Conservation (phyloP, 2,329 filamentous ascomycete species). For the Leptographium lundbergii region DNA sequence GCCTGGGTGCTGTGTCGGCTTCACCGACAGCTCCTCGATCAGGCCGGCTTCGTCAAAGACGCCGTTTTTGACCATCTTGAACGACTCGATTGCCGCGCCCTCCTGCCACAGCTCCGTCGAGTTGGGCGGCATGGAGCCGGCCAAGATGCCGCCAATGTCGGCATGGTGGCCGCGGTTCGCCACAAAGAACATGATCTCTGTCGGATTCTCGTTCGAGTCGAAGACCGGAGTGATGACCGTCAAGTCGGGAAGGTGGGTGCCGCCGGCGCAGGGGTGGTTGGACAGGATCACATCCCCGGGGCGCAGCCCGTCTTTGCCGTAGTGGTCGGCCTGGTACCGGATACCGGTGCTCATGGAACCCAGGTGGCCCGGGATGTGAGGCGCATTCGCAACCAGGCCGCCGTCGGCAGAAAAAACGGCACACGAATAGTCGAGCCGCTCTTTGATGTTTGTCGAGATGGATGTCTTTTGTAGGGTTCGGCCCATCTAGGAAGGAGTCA, state of each 20-base stretch:
- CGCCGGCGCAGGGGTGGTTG: conserved; percentile 73
- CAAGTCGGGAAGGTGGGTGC: conserved; percentile 76
- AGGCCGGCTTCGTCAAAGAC: conserved; percentile 60
- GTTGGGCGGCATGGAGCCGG: conserved; percentile 44
- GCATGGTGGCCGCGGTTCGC: conserved; percentile 70
- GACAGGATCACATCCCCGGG: conserved; percentile 66
- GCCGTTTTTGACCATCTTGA: conserved; percentile 54
- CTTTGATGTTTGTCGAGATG: conserved; percentile 71
- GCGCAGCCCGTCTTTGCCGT: conserved; percentile 45
- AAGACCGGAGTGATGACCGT: conserved; percentile 72
- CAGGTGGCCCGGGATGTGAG: conserved; percentile 67
- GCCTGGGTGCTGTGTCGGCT: conserved; percentile 46
- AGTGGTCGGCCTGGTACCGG: conserved; percentile 63
- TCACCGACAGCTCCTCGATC: conserved; percentile 48
- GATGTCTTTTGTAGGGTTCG: conserved; percentile 67
- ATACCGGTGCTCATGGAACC: conserved; percentile 78
- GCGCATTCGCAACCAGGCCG: conserved; percentile 65
- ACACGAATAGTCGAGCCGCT: conserved; percentile 71
- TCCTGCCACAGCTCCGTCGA: conserved; percentile 53
- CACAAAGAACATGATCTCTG: conserved; percentile 68
- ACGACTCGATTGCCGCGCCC: conserved; percentile 49
- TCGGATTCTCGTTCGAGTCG: conserved; percentile 35
- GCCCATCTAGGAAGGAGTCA: conserved; percentile 46
- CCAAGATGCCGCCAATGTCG: conserved; percentile 69
- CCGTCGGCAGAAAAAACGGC: conserved; percentile 66